Evolutionary conservation across 164 flowering plant species (phyloP).

Genomic region (Kingdonia uniflora): DNA sequence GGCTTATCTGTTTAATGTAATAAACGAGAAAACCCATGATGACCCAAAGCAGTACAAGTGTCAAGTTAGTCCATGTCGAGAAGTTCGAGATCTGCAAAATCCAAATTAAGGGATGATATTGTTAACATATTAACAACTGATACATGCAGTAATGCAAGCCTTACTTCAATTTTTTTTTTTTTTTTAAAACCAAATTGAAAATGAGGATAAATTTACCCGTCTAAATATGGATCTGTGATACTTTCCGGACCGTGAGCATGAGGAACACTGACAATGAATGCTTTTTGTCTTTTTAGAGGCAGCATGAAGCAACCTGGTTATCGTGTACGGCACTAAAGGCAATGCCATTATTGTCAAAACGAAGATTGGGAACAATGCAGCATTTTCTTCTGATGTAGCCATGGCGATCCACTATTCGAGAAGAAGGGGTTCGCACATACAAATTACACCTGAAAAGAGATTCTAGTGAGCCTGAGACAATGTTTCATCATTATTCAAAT

Average conservation of each 20-base stretch:
- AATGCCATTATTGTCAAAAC: slow-evolving; percentile 87
- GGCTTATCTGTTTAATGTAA: slow-evolving; percentile 66
- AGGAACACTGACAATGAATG: slow-evolving; percentile 72
- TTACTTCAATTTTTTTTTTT: background rate
- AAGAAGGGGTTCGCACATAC: background rate
- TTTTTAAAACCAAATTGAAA: background rate
- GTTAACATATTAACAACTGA: no score
- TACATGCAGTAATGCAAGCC: slow-evolving; percentile 1
- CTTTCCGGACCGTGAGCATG: slow-evolving; percentile 71
- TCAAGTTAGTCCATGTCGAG: slow-evolving; percentile 77
- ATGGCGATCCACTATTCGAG: slow-evolving; percentile 17
- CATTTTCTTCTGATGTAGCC: slow-evolving; percentile 85
- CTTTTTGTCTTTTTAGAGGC: slow-evolving; percentile 54
- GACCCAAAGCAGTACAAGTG: slow-evolving; percentile 79
- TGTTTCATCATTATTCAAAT: no score
- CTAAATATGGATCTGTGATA: slow-evolving; percentile 70
- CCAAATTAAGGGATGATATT: no score
- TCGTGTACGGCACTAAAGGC: slow-evolving; percentile 90
- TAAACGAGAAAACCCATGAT: slow-evolving; percentile 63
- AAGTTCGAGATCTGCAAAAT: slow-evolving; percentile 71
- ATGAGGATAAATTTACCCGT: slow-evolving; percentile 34
- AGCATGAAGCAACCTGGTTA: slow-evolving; percentile 56
- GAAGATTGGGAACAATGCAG: slow-evolving; percentile 81
- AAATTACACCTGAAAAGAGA: background rate
- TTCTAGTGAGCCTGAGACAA: no score